phyloP scores from a whole-genome alignment of 2,329 filamentous ascomycete species.

The Claviceps africana region DNA sequence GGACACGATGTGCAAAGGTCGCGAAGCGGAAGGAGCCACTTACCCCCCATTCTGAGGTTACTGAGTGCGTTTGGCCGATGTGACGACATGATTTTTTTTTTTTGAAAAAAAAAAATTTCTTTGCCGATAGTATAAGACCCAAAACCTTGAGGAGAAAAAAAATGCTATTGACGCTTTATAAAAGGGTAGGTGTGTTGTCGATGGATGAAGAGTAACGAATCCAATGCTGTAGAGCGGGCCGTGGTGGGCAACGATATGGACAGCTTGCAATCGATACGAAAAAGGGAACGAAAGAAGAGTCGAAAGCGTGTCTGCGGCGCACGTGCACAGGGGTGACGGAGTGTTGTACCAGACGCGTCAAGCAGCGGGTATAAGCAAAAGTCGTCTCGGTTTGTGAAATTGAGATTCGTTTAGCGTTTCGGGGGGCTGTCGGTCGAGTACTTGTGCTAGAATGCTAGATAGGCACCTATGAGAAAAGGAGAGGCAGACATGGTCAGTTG shows the following conservation, averaged over 20 bases:
- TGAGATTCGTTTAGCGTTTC: background rate
- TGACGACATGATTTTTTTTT: conserved; percentile 54
- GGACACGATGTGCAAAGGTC: background rate
- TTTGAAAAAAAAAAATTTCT: background rate
- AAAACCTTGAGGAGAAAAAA: conserved; percentile 10
- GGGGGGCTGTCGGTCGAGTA: background rate
- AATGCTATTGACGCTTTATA: conserved; percentile 14
- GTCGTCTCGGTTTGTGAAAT: conserved; percentile 1
- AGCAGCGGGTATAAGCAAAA: background rate
- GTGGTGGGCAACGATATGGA: conserved; percentile 21
- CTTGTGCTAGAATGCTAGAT: background rate
- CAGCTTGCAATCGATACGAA: background rate
- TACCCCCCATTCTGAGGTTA: conserved; percentile 91
- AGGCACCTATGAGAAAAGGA: background rate
- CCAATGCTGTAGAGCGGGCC: conserved; percentile 17
- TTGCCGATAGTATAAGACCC: conserved; percentile 9
- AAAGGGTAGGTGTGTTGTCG: conserved; percentile 11
- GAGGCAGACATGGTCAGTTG: background rate
- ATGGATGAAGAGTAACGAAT: conserved; percentile 17
- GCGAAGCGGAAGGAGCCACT: conserved; percentile 24
- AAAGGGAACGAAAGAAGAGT: background rate
- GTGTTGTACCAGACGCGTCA: background rate
- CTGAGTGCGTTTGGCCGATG: conserved; percentile 83
- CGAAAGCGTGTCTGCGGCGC: background rate
- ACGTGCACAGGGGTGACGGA: background rate